Base-by-base conservation (phyloP, 495 filamentous ascomycete species). In the Aspergillus hancockii region DNA sequence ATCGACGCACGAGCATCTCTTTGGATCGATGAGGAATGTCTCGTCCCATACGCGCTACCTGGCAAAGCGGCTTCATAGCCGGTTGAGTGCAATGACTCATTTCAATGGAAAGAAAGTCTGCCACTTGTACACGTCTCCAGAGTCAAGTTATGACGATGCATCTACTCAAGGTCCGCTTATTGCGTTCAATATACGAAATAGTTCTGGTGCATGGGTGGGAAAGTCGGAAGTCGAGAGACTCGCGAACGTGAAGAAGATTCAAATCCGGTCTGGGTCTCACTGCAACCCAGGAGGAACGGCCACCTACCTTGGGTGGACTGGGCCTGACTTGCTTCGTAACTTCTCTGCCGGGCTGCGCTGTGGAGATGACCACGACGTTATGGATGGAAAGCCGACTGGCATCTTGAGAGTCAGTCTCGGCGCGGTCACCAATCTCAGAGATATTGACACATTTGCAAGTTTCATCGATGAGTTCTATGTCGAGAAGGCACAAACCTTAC, bases 241-340 rank as follows among this genome's bases (percentile, higher is more conserved):
- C 3, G 90, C 93, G 0, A 79, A 84, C 14, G 75, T 94, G 1
- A 90, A 89, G 62, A 81, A 84, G 30, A 88, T 97, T 49, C 90
- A 97, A 63, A 70, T 97, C 9, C 81, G 93, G 4, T 92, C 90
- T 7, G 93, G 93, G 8, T 89, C 91, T 0, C 80, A 96, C 34
- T 98, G 93, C 75, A 97, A 97, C 62, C 93, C 93, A 0, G 93
- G 92, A 8, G 92, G 93, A 12, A 84, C 95, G 49, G 86, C 92
- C 18, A 65, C 73, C 0, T 82, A 81, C 30, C 80, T 97, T 19
- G 79, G 80, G 1, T 81, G 95, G 56, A 81, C 85, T 51, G 84
- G 88, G 3, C 85, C 85, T 79, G 91, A 97, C 69, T 87, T 96
- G 77, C 86, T 82, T 61, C 80, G 81, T 49, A 92, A 94, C 63